A percentile compares a stretch with the other conserved stretches of the same genome.
These are phyloP conservation scores for Thalassia testudinum DNA, from an alignment of 116 monocot species.

Conservation along the genomic window DNA sequence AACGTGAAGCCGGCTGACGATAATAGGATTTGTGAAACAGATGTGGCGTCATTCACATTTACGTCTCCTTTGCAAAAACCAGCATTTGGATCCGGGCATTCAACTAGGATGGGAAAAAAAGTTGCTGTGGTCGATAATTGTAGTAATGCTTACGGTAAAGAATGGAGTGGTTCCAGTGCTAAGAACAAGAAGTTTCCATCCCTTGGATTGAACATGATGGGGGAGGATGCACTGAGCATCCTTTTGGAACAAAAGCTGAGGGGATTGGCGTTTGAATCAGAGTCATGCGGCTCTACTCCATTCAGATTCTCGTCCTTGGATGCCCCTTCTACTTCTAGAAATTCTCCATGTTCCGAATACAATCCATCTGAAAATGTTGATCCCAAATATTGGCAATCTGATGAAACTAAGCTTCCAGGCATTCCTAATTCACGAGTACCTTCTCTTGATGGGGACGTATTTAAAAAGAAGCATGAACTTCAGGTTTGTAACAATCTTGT, in stretches of 20 bases:
- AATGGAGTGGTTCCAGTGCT: constrained; percentile 8
- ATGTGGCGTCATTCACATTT: constrained; percentile 95
- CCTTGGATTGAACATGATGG: constrained; percentile 17
- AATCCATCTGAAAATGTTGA: too few relatives aligned
- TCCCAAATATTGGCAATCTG: not conserved
- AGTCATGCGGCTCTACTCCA: not conserved
- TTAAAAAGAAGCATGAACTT: not conserved
- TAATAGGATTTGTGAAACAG: constrained; percentile 28
- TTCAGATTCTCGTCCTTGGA: too few relatives aligned
- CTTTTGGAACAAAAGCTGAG: constrained; percentile 77
- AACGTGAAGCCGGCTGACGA: constrained; percentile 32
- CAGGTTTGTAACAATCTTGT: constrained; percentile 2
- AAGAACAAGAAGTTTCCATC: constrained; percentile 14
- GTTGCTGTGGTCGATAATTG: constrained; percentile 12
- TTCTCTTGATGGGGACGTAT: not conserved
- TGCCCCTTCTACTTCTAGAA: too few relatives aligned
- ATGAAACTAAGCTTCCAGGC: not conserved
- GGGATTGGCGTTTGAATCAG: constrained; percentile 41
- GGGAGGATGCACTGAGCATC: constrained; percentile 67
- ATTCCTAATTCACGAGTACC: not conserved
- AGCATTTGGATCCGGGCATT: constrained; percentile 7
- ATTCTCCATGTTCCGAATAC: too few relatives aligned
- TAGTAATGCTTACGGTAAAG: constrained; percentile 9
- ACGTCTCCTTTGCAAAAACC: constrained; percentile 54
- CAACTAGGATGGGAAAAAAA: constrained; percentile 7